Base-by-base conservation (phyloP, 306 rosid species). In the Gastrolobium villosum region DNA sequence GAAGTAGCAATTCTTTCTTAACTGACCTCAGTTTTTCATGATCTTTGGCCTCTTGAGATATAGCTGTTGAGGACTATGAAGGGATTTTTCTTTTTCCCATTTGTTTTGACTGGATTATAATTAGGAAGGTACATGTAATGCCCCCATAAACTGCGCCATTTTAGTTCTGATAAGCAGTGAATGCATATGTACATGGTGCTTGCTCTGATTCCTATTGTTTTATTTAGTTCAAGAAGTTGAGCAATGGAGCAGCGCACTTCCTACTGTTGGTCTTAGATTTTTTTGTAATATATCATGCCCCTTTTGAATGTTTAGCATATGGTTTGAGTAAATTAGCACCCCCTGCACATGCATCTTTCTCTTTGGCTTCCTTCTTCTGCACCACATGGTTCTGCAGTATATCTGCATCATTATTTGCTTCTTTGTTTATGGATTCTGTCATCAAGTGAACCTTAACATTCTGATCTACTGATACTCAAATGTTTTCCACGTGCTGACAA, bases 21-120 rank as follows among this genome's bases (percentile, higher is more conserved):
- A 74, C 57, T 15, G 44, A 31, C 28, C 43, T 10, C 2, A 20
- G 76, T 20, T 2, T 37, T 37, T 53, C 66, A 30, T 13, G 66
- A 72, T 54, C 65, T 72, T 54, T 54, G 44, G 65, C 65, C 40
- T 45, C 8, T 9, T 39, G 57, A 3, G 5, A 55, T 55, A 39
- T 77, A 39, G 76, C 41, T 55, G 36, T 41, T 39, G 57, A 70
- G 44, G 34, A 41, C 60, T 70, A 46, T 46, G 71, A 64, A 20
- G 14, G 40, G 61, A 20, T 46, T 60, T 70, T 9, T 75, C 15
- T 13, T 30, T 59, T 31, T 26, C 44, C 10, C 34, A 14, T n/a
- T 41, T 15, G n/a, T 11, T 53, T 71, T 3, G 9, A 10, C 54
- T 71, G 62, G 20, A 37, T 36, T 70, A 5, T 70, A 36, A 4